A percentile compares a stretch with the other conserved stretches of the same genome.
These are phyloP conservation scores for Candida oleophila DNA, from an alignment of 805 yeast genomes.

Conservation along the genomic window DNA sequence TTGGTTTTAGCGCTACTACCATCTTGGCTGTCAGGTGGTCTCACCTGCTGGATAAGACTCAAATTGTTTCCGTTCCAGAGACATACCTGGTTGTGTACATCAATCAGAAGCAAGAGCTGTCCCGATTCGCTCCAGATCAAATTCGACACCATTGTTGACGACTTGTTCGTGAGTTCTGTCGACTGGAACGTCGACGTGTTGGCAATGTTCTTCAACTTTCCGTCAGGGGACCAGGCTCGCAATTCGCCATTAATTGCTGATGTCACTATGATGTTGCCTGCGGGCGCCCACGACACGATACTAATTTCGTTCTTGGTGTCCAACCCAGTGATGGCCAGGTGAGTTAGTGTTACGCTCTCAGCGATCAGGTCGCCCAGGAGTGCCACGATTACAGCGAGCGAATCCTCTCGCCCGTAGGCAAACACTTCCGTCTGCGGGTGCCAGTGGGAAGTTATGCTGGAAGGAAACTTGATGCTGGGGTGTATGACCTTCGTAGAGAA, in stretches of 20 bases:
- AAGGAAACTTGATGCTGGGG: constrained; percentile 37
- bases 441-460: constrained; percentile 54
- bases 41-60: constrained; percentile 31
- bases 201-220: constrained; percentile 54
- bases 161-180: constrained; percentile 8
- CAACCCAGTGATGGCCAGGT: constrained; percentile 22
- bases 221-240: constrained; percentile 75
- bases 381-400: constrained; percentile 46
- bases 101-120: constrained; percentile 56
- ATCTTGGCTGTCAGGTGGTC: constrained; percentile 9
- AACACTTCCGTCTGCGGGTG: constrained; percentile 50
- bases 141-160: constrained; percentile 43
- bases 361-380: constrained; percentile 26
- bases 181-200: constrained; percentile 12
- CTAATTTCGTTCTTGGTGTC: constrained; percentile 24
- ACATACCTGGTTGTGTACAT: constrained; percentile 39
- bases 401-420: constrained; percentile 55
- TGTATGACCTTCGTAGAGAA: constrained; percentile 35
- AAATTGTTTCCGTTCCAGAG: constrained; percentile 62
- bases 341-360: constrained; percentile 28
- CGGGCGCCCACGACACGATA: constrained; percentile 60
- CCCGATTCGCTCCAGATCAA: constrained; percentile 64
- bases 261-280: constrained; percentile 61
- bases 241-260: constrained; percentile 71
- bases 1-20: constrained; percentile 2